phyloP scores from a whole-genome alignment of 768 basidiomycete species.

The Tylopilus subfusipes region DNA sequence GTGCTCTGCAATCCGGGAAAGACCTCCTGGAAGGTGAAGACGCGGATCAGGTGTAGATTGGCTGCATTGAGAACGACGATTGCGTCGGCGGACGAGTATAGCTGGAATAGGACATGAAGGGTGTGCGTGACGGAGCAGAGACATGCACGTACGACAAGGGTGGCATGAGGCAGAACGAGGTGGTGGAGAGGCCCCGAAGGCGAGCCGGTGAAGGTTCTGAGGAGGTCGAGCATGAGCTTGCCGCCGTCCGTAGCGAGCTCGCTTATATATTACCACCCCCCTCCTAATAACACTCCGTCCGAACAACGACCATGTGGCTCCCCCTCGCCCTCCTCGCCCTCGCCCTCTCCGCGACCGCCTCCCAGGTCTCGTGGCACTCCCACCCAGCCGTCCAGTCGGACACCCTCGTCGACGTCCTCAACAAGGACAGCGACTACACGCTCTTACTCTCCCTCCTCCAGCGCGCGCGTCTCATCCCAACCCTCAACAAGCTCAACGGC shows the following conservation, averaged over 20 bases:
- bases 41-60: slow-evolving; percentile 58
- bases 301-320: slow-evolving; percentile 30
- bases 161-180: slow-evolving; percentile 51
- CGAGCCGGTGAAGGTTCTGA: slow-evolving; percentile 44
- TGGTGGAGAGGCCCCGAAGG: slow-evolving; percentile 55
- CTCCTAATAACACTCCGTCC: background rate
- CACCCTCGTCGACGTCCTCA: slow-evolving; percentile 79
- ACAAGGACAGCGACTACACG: slow-evolving; percentile 69
- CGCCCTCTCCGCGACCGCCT: slow-evolving; percentile 10
- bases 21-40: slow-evolving; percentile 77
- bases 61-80: slow-evolving; percentile 71
- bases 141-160: slow-evolving; percentile 53
- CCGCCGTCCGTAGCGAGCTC: slow-evolving; percentile 3
- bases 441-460: slow-evolving; percentile 76
- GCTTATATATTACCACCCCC: slow-evolving; percentile 6
- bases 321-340: slow-evolving; percentile 34
- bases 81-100: slow-evolving; percentile 70
- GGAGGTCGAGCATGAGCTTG: slow-evolving; percentile 45
- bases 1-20: slow-evolving; percentile 58
- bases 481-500: slow-evolving; percentile 79
- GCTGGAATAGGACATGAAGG: slow-evolving; percentile 36
- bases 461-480: slow-evolving; percentile 83
- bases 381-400: slow-evolving; percentile 33
- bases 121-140: background rate
- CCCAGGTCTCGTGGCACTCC: slow-evolving; percentile 25